Evolutionary conservation across 148 eudicot genomes (phyloP), one percentile per base, ranked within the genome.

Genomic region (Selenicereus undatus): DNA sequence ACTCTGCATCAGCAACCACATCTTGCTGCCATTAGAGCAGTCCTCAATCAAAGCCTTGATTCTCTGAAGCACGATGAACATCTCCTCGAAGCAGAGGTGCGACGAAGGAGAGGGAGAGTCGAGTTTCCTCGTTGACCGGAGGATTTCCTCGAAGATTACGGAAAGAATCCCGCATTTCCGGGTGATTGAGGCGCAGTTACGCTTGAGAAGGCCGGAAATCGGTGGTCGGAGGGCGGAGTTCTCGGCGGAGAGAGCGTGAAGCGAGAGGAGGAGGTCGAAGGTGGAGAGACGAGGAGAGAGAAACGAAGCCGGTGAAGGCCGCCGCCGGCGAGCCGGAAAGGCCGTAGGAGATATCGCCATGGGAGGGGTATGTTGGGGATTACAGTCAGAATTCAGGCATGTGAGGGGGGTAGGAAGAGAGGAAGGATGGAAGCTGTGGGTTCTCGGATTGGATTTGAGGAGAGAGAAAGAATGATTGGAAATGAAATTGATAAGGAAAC

Each of bases 1-100:
- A 26, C 52, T 81, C 75, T 90, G 91, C 85, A 89, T 86, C 30
- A 95, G 77, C 22, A 95, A 89, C 98, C 98, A 95, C 82, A 87
- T 76, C 81, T 78, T 91, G 86, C 98, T 93, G 16, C 92, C 92
- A 75, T 43, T 86, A 0, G 79, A 82, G 69, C 94, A 91, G 71
- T 95, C 98, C 39, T 90, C 93, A 0, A 95, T 79, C 77, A 95
- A 24, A 0, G 89, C 84, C 56, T 87, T 89, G 18, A 91, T 82
- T 48, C 97, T 78, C 22, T 91, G 96, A 24, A 95, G 81, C 29
- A 91, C 88, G 75, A 93, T 87, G 79, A 85, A 89, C 89, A 93
- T 75, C 50, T 93, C 97, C n/a, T 93, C 97, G 62, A 90, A 93
- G 76, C 93, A 93, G 26, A 93, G 85, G 0, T 71, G 35, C 18